Conservation (phyloP, 2,329 filamentous ascomycete genomes). For the Aspergillus aculeatinus region DNA sequence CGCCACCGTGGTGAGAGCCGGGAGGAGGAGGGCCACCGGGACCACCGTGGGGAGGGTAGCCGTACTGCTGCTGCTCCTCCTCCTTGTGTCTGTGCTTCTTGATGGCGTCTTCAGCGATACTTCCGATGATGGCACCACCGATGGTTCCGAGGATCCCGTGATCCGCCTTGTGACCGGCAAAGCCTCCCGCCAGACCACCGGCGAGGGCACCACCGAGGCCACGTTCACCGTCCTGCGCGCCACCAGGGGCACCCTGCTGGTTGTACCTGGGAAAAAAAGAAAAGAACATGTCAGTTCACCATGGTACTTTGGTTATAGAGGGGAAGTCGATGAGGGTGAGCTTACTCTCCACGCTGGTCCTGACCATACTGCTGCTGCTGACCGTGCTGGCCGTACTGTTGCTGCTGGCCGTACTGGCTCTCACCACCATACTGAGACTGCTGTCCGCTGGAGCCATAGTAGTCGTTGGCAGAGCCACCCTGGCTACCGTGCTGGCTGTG, state of each 20-base stretch:
- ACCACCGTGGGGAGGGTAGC: slow-evolving; percentile 9
- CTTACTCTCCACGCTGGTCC: slow-evolving; percentile 25
- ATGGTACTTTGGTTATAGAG: slow-evolving; percentile 3
- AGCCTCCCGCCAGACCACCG: slow-evolving; percentile 49
- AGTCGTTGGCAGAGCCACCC: slow-evolving; percentile 16
- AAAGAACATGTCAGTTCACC: slow-evolving; percentile 15
- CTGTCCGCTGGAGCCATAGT: slow-evolving; percentile 19
- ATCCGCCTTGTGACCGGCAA: slow-evolving; percentile 47
- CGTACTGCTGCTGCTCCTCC: slow-evolving; percentile 22
- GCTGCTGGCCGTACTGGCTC: slow-evolving; percentile 22
- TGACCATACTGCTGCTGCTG: slow-evolving; percentile 16
- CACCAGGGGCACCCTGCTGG: slow-evolving; percentile 35
- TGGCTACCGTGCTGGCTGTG: slow-evolving; percentile 9
- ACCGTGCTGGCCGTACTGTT: slow-evolving; percentile 19
- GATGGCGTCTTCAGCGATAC: slow-evolving; percentile 45
- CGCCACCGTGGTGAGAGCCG: slow-evolving; percentile 18
- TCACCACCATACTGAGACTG: slow-evolving; percentile 21
- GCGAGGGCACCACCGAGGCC: slow-evolving; percentile 49
- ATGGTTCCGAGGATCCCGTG: slow-evolving; percentile 51
- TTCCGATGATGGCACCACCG: slow-evolving; percentile 49
- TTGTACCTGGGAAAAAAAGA: slow-evolving; percentile 20
- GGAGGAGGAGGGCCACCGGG: slow-evolving; percentile 19
- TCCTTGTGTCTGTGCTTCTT: slow-evolving; percentile 47
- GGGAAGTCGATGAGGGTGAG: not conserved
- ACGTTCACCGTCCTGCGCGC: slow-evolving; percentile 46